These are phyloP conservation scores for Colletotrichum eremochloae DNA, from an alignment of 2,329 filamentous ascomycete species.

Conservation along the genomic window DNA sequence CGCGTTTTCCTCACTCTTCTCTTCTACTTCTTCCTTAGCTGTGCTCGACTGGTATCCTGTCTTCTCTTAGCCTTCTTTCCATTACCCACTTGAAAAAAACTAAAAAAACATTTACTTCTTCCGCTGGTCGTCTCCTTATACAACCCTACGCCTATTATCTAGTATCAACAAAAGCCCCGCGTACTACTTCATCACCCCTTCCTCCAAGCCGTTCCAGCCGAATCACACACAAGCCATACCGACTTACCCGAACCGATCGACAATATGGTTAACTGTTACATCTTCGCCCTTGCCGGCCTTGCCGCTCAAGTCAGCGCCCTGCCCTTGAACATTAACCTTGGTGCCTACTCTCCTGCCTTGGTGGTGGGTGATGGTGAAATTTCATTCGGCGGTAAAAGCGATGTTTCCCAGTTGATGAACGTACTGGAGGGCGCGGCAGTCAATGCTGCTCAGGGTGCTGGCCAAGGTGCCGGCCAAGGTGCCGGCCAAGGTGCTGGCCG, in stretches of 20 bases:
- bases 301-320: slow-evolving; percentile 48
- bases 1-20: slow-evolving; percentile 5
- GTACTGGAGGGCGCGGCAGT: slow-evolving; percentile 62
- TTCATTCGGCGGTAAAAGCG: slow-evolving; percentile 60
- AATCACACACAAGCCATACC: slow-evolving; percentile 30
- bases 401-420: slow-evolving; percentile 60
- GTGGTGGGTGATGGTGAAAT: slow-evolving; percentile 60
- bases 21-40: slow-evolving; percentile 32
- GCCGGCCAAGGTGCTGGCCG: slow-evolving; percentile 27
- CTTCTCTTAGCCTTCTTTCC: slow-evolving; percentile 28
- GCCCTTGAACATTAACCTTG: slow-evolving; percentile 53
- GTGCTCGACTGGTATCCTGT: slow-evolving; percentile 40
- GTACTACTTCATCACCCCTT: slow-evolving; percentile 3
- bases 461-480: slow-evolving; percentile 24
- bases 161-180: slow-evolving; percentile 18
- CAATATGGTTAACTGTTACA: slow-evolving; percentile 45
- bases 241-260: slow-evolving; percentile 21
- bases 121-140: slow-evolving; percentile 40
- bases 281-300: slow-evolving; percentile 48
- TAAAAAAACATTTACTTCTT: slow-evolving; percentile 29
- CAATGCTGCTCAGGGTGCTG: slow-evolving; percentile 51
- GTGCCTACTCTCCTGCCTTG: slow-evolving; percentile 53
- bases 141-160: slow-evolving; percentile 35
- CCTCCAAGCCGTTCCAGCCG: slow-evolving; percentile 20
- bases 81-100: not conserved